phyloP scores from a whole-genome alignment of 768 basidiomycete species.

The Boletus eberwhitei region DNA sequence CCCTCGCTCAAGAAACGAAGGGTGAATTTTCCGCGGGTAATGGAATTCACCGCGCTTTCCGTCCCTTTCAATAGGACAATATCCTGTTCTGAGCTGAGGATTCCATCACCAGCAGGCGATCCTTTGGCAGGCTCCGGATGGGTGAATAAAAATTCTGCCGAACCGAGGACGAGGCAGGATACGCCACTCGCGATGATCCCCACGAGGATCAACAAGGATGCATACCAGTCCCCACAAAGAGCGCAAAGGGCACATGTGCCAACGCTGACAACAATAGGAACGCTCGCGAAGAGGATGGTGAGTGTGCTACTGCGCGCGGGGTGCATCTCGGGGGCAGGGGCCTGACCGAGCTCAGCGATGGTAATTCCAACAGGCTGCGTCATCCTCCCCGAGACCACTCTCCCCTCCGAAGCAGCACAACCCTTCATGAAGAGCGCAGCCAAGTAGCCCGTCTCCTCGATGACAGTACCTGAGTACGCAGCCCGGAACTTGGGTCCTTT shows the following conservation, averaged over 20 bases:
- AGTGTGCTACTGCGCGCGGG: not conserved
- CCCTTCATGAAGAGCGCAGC: slow-evolving; percentile 45
- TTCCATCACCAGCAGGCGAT: slow-evolving; percentile 28
- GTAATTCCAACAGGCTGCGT: slow-evolving; percentile 9
- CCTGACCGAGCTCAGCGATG: slow-evolving; percentile 8
- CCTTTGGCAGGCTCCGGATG: slow-evolving; percentile 24
- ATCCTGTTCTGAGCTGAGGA: slow-evolving; percentile 17
- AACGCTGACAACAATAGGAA: slow-evolving; percentile 24
- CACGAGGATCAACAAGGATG: slow-evolving; percentile 28
- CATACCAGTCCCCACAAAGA: slow-evolving; percentile 23
- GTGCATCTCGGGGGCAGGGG: slow-evolving; percentile 8
- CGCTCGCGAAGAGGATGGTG: slow-evolving; percentile 9
- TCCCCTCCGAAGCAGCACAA: slow-evolving; percentile 11
- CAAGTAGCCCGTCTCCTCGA: slow-evolving; percentile 46
- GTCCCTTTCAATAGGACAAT: slow-evolving; percentile 27
- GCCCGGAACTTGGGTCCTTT: slow-evolving; percentile 67
- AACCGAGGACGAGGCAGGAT: slow-evolving; percentile 25
- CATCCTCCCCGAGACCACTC: slow-evolving; percentile 7
- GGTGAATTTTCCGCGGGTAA: slow-evolving; percentile 21
- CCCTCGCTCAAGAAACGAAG: slow-evolving; percentile 18
- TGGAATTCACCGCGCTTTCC: slow-evolving; percentile 27
- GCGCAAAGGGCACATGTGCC: slow-evolving; percentile 20
- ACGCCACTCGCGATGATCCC: slow-evolving; percentile 32
- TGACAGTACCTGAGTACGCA: slow-evolving; percentile 57
- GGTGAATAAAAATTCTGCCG: slow-evolving; percentile 18